A percentile compares a stretch with the other conserved stretches of the same genome.
Conservation (phyloP, 441 rosid species). For the Sinapis alba region DNA sequence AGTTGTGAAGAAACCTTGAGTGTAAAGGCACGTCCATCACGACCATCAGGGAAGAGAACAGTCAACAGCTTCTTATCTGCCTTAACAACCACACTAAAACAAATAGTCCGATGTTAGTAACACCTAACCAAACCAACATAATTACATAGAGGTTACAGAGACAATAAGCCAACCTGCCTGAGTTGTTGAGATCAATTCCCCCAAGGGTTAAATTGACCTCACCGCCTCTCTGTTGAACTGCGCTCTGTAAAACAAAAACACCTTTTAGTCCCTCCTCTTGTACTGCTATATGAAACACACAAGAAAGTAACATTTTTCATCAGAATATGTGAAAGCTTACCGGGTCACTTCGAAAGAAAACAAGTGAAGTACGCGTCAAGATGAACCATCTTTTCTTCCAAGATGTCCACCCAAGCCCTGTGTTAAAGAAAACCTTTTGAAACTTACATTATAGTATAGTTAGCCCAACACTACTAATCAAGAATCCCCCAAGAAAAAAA, state of each 20-base stretch:
- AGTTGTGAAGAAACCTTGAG: conserved; percentile 68
- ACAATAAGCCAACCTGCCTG: conserved; percentile 99
- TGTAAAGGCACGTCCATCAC: conserved; percentile 97
- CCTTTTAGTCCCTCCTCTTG: conserved; percentile 8
- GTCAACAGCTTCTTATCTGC: conserved; percentile 96
- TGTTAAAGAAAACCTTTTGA: background rate
- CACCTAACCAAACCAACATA: too few species aligned
- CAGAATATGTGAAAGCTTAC: conserved; percentile 51
- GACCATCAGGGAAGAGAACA: conserved; percentile 95
- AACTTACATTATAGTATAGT: background rate
- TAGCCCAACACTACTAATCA: background rate
- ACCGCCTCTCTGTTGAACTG: conserved; percentile 77
- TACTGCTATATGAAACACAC: conserved; percentile 12
- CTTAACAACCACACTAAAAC: conserved; percentile 85
- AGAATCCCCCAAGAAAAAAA: too few species aligned
- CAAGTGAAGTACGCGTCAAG: conserved; percentile 87
- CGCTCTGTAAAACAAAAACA: conserved; percentile 62
- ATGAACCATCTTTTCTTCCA: conserved; percentile 99
- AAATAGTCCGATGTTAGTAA: too few species aligned
- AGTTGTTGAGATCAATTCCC: conserved; percentile 99
- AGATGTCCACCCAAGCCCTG: conserved; percentile 99
- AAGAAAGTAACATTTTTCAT: conserved; percentile 10
- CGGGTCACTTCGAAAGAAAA: conserved; percentile 99
- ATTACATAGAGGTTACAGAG: conserved; percentile 9
- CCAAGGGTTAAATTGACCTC: conserved; percentile 98